Evolutionary conservation across 1,139 yeast genomes (phyloP).

Genomic region (Lizanozyma gosingica): DNA sequence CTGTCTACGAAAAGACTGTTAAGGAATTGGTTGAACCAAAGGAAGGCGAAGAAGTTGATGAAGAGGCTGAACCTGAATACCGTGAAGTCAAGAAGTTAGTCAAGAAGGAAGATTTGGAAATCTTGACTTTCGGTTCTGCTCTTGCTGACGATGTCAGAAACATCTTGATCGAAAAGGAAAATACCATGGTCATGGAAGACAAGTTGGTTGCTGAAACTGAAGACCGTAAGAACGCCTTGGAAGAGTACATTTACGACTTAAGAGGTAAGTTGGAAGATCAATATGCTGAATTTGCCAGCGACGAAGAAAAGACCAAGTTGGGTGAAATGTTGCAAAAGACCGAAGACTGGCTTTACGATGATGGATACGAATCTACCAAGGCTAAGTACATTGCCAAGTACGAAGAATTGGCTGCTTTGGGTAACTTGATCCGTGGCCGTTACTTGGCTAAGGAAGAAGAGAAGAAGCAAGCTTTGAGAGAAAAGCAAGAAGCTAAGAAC

Average conservation of each 20-base stretch:
- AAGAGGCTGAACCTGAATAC: conserved; percentile 76
- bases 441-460: conserved; percentile 92
- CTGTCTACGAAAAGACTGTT: conserved; percentile 84
- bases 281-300: conserved; percentile 82
- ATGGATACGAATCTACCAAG: conserved; percentile 92
- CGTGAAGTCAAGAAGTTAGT: conserved; percentile 89
- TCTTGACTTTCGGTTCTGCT: conserved; percentile 55
- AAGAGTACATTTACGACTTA: conserved; percentile 95
- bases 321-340: conserved; percentile 68
- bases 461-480: conserved; percentile 80
- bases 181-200: conserved; percentile 78
- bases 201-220: conserved; percentile 97
- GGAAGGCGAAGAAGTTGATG: conserved; percentile 43
- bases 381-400: conserved; percentile 96
- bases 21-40: conserved; percentile 74
- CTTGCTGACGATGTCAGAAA: conserved; percentile 52
- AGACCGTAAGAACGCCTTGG: conserved; percentile 96
- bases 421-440: conserved; percentile 94
- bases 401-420: conserved; percentile 92
- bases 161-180: conserved; percentile 69
- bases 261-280: conserved; percentile 95
- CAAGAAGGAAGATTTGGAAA: conserved; percentile 72
- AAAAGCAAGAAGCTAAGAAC: conserved; percentile 82
- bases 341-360: conserved; percentile 98
- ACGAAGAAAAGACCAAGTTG: conserved; percentile 79